Evolutionary conservation across 495 filamentous ascomycete species (phyloP).

Genomic region (Hypoxylon crocopeplum): DNA sequence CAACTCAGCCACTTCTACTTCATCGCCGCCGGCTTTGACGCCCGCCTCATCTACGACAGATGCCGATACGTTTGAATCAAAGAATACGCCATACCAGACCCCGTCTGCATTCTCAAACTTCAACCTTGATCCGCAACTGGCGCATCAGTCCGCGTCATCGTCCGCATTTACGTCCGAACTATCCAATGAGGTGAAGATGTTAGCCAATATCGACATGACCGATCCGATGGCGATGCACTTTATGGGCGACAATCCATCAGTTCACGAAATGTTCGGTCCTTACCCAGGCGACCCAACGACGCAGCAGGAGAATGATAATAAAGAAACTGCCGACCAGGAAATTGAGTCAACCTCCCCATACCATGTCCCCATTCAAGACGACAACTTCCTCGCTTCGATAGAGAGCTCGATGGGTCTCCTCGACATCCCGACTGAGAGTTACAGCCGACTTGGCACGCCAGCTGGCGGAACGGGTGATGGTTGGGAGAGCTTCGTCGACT

Average conservation of each 20-base stretch:
- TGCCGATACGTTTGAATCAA: slow-evolving; percentile 18
- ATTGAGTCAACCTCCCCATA: background rate
- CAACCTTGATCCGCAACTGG: slow-evolving; percentile 30
- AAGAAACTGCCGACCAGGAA: background rate
- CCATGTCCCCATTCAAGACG: background rate
- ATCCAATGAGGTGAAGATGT: slow-evolving; percentile 38
- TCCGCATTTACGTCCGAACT: slow-evolving; percentile 43
- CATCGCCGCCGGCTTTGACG: slow-evolving; percentile 38
- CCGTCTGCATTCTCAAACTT: slow-evolving; percentile 21
- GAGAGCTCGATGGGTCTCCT: slow-evolving; percentile 5
- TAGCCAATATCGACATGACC: slow-evolving; percentile 36
- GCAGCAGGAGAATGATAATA: background rate
- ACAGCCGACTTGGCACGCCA: slow-evolving; percentile 27
- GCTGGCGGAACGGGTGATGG: slow-evolving; percentile 10
- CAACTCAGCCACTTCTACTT: slow-evolving; percentile 15
- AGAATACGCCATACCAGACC: slow-evolving; percentile 28
- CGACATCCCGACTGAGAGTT: slow-evolving; percentile 9
- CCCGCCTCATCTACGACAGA: slow-evolving; percentile 32
- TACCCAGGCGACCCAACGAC: slow-evolving; percentile 3
- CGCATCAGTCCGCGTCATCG: slow-evolving; percentile 19
- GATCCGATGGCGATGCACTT: slow-evolving; percentile 38
- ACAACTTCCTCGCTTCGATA: slow-evolving; percentile 15
- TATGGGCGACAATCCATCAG: slow-evolving; percentile 16
- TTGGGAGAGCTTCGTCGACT: slow-evolving; percentile 41
- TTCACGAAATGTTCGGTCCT: slow-evolving; percentile 17